phyloP scores from a whole-genome alignment of 202 grass and related monocot genomes.

The Setaria viridis region DNA sequence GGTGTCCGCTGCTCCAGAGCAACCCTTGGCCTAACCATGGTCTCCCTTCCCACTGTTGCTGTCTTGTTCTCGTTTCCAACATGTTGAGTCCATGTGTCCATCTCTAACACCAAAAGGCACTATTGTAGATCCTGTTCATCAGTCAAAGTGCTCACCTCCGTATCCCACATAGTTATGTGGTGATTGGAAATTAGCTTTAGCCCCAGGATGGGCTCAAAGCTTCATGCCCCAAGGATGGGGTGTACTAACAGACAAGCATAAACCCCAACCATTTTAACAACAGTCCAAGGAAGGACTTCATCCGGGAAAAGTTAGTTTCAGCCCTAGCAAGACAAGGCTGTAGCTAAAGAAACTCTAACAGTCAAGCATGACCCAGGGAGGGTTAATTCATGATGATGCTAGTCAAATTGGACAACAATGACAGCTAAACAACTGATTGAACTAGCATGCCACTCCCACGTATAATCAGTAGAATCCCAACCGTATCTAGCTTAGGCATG shows the following conservation, averaged over 20 bases:
- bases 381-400: conserved; percentile 52
- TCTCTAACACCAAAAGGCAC: conserved; percentile 65
- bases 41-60: conserved; percentile 46
- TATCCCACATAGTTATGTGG: conserved; percentile 65
- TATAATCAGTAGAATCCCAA: conserved; percentile 54
- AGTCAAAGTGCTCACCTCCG: conserved; percentile 54
- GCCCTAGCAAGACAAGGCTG: conserved; percentile 52
- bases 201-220: conserved; percentile 88
- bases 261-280: conserved; percentile 59
- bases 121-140: conserved; percentile 40
- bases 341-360: conserved; percentile 58
- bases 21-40: conserved; percentile 99
- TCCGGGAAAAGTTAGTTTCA: conserved; percentile 56
- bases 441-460: conserved; percentile 46
- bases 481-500: conserved; percentile 54
- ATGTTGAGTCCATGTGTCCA: conserved; percentile 65
- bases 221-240: conserved; percentile 74
- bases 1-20: conserved; percentile 75
- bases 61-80: conserved; percentile 63
- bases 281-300: conserved; percentile 63
- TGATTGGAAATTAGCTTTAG: conserved; percentile 69
- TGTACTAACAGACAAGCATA: conserved; percentile 68
- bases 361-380: conserved; percentile 53
- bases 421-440: conserved; percentile 48
- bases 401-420: conserved; percentile 54